phyloP scores from a whole-genome alignment of 176 grass and related monocot species.

The Bothriochloa decipiens region DNA sequence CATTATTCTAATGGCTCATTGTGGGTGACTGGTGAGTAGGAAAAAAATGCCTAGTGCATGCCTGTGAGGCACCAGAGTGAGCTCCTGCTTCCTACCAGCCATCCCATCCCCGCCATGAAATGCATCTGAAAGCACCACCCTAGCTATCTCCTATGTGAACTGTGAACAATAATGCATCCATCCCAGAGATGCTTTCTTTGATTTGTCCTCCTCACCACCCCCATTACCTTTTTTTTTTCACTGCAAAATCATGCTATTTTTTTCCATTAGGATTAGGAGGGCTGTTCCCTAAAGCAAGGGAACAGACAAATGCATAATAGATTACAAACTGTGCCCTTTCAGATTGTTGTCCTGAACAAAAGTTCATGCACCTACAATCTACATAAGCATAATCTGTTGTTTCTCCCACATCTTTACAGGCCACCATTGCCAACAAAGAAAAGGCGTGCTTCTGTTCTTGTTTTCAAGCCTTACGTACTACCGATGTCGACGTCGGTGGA shows the following conservation, averaged over 20 bases:
- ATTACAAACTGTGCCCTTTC: conserved; percentile 39
- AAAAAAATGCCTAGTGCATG: conserved; percentile 66
- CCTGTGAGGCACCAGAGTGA: conserved; percentile 57
- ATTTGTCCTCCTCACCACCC: conserved; percentile 30
- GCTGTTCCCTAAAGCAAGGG: conserved; percentile 49
- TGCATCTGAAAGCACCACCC: conserved; percentile 59
- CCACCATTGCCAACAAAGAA: neutral
- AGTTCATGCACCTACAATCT: conserved; percentile 22
- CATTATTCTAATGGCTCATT: conserved; percentile 45
- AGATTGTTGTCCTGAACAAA: conserved; percentile 41
- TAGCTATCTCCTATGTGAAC: conserved; percentile 42
- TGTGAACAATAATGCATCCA: conserved; percentile 57
- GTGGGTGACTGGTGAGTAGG: conserved; percentile 53
- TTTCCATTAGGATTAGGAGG: conserved; percentile 27
- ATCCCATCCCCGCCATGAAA: conserved; percentile 48
- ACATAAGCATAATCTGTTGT: neutral
- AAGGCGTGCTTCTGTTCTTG: neutral
- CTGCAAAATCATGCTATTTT: conserved; percentile 21
- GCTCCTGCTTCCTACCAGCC: conserved; percentile 68
- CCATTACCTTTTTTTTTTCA: conserved; percentile 4
- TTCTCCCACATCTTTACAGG: conserved; percentile 38
- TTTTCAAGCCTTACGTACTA: conserved; percentile 6
- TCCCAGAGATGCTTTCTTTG: conserved; percentile 30
- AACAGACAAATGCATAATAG: conserved; percentile 3
- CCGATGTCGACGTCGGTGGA: conserved; percentile 3